Conservation (phyloP, 2,329 filamentous ascomycete species). For the Dichotomopilus funicola region DNA sequence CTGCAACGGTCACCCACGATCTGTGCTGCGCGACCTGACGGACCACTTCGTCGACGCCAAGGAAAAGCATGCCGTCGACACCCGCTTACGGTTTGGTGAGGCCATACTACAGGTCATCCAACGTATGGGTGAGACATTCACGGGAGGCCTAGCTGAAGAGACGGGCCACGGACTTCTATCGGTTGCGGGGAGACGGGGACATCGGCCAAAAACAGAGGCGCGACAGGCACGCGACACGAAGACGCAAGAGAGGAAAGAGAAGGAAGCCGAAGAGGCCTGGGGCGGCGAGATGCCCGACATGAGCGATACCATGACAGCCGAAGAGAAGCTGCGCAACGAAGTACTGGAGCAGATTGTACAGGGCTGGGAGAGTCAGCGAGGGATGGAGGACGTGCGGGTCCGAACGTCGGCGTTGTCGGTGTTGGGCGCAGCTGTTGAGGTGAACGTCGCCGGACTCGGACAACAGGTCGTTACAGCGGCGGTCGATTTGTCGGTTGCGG, state of each 20-base stretch:
- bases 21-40: slow-evolving; percentile 55
- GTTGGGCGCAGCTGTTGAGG: slow-evolving; percentile 53
- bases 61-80: slow-evolving; percentile 53
- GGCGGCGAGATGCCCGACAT: slow-evolving; percentile 46
- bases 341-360: slow-evolving; percentile 53
- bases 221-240: slow-evolving; percentile 48
- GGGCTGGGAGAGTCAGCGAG: slow-evolving; percentile 61
- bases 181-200: slow-evolving; percentile 56
- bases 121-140: slow-evolving; percentile 49
- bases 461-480: slow-evolving; percentile 46
- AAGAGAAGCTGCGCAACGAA: slow-evolving; percentile 41
- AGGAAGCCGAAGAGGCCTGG: slow-evolving; percentile 48
- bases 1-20: slow-evolving; percentile 54
- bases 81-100: slow-evolving; percentile 62
- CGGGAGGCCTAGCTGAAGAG: slow-evolving; percentile 44
- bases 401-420: slow-evolving; percentile 64
- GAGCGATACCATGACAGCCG: slow-evolving; percentile 32
- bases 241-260: slow-evolving; percentile 41
- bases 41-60: slow-evolving; percentile 61
- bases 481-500: slow-evolving; percentile 56
- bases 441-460: slow-evolving; percentile 51
- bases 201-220: slow-evolving; percentile 52
- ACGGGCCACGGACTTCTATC: slow-evolving; percentile 55
- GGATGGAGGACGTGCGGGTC: slow-evolving; percentile 63
- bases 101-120: slow-evolving; percentile 59